Evolutionary conservation across 768 basidiomycete genomes (phyloP), one percentile per base, ranked within the genome.

Genomic region (Boletus rex-veris): DNA sequence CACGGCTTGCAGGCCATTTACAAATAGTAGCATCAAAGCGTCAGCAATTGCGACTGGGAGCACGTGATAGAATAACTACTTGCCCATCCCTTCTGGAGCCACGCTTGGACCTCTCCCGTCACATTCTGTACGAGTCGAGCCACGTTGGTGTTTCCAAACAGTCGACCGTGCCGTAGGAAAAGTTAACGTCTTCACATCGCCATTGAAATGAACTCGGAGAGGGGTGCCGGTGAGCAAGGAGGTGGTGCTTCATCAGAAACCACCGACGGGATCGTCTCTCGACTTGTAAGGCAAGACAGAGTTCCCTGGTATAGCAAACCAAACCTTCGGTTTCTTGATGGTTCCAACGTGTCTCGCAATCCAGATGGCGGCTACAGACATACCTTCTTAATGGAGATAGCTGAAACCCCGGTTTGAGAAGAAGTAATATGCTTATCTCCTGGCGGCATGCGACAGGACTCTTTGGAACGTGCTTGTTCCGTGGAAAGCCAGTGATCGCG

Each of bases 1-100:
- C 15, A 84, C 82, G 0, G 81, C 79, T 62, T 85, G 82, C 35
- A 85, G 63, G 37, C 81, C 81, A 59, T 83, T 85, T 64, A 84
- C 74, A 82, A 82, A 83, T 83, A 5, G 81, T 80, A 0, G 80
- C 78, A 4, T 59, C 42, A 11, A 58, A 58, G 5, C 5, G 7
- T 58, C 24, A 60, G 45, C 7, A 24, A 24, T 24, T 21, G 21
- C 21, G 21, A 21, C 21, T 21, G 21, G 21, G 21, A 21, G 21
- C 21, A 21, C 21, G 21, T 21, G 21, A 21, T 21, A 21, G 21
- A 21, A 3, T 21, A 21, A 21, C 21, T 21, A 21, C 21, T 21
- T 21, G 21, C 21, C 21, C 21, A 21, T 21, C 21, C 3, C 21
- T 21, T 21, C 21, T 24, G 21, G 21, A 24, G 4, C 21, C 21